Conservation (phyloP, 441 rosid species). For the Erysimum cheiri region DNA sequence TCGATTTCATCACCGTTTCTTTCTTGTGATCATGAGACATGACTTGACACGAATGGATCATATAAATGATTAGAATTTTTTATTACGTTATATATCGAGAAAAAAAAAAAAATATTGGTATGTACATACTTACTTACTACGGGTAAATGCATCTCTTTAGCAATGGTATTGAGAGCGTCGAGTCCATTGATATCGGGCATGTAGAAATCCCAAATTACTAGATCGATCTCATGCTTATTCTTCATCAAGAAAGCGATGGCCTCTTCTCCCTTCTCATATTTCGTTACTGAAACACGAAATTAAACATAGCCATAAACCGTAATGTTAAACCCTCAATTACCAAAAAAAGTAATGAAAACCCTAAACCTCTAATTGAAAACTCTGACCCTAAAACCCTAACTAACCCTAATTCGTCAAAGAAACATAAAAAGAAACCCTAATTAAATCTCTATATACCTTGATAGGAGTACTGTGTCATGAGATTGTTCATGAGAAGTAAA, state of each 20-base stretch:
- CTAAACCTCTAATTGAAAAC: neutral
- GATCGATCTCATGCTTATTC: constrained; percentile 34
- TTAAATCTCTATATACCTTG: constrained; percentile 24
- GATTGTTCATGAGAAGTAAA: neutral
- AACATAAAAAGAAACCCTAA: neutral
- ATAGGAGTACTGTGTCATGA: constrained; percentile 32
- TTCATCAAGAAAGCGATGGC: constrained; percentile 25
- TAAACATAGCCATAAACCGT: neutral
- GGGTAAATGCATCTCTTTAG: constrained; percentile 34
- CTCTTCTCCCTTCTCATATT: constrained; percentile 22
- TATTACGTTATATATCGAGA: neutral
- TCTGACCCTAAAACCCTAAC: neutral
- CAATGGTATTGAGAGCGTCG: constrained; percentile 32
- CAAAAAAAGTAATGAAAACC: neutral
- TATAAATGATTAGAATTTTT: neutral
- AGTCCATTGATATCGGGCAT: constrained; percentile 25
- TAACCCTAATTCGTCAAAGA: neutral
- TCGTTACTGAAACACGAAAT: constrained; percentile 32
- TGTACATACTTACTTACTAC: constrained; percentile 34
- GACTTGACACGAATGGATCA: constrained; percentile 28
- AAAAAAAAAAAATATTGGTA: neutral
- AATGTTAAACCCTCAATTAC: neutral
- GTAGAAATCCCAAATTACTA: constrained; percentile 43
- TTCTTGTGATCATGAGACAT: constrained; percentile 27
- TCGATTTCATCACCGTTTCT: constrained; percentile 31